Percentiles rank a stretch among this genome's conserved stretches.
Evolutionary conservation across 441 rosid genomes (phyloP).

Genomic region (Euphorbia schlechtendalii): DNA sequence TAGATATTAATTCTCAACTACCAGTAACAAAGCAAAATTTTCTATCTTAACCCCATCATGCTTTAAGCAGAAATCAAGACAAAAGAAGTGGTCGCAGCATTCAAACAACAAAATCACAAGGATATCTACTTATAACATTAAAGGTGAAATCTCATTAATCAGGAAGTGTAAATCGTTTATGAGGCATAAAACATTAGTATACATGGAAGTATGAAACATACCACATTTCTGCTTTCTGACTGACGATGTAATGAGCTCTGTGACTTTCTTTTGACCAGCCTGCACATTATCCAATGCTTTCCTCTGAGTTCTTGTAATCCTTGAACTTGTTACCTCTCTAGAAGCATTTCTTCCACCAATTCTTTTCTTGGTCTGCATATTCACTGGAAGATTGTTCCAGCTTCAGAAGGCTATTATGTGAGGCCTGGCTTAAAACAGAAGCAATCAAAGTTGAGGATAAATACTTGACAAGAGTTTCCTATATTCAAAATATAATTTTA

Average conservation of each 20-base stretch:
- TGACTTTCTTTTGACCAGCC: slow-evolving; percentile 40
- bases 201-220: slow-evolving; percentile 20
- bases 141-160: neutral
- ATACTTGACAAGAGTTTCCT: neutral
- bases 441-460: neutral
- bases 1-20: no score
- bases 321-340: slow-evolving; percentile 39
- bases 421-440: slow-evolving; percentile 13
- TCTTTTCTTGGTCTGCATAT: slow-evolving; percentile 62
- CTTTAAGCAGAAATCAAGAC: no score
- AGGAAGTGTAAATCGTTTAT: neutral
- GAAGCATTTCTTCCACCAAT: slow-evolving; percentile 43
- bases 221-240: slow-evolving; percentile 50
- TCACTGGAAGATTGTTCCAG: slow-evolving; percentile 9
- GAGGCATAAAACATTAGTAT: neutral
- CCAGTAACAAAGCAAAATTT: neutral
- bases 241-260: slow-evolving; percentile 61
- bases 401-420: slow-evolving; percentile 14
- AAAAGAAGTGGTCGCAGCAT: neutral
- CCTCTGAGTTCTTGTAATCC: slow-evolving; percentile 47
- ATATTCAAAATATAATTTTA: no score
- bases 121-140: no score
- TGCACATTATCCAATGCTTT: slow-evolving; percentile 42
- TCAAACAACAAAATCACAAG: neutral
- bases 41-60: neutral